A percentile compares a stretch with the other conserved stretches of the same genome.
These are phyloP conservation scores for Trichoderma guizhouense DNA, from an alignment of 2,329 filamentous ascomycete genomes.

Conservation along the genomic window DNA sequence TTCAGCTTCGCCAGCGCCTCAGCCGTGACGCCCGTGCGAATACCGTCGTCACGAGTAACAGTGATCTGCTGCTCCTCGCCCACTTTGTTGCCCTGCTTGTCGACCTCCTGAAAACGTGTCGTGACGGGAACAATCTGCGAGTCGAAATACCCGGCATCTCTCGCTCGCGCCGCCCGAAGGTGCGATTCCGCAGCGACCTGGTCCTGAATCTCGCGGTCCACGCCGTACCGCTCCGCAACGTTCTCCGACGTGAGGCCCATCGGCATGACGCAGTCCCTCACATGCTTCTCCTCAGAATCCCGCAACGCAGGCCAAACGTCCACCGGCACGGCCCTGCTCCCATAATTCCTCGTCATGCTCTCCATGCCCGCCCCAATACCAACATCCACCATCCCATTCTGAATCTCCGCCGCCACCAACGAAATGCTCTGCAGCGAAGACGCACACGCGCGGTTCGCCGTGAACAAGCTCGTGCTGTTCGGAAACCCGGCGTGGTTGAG, in stretches of 20 bases:
- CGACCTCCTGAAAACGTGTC: conserved; percentile 62
- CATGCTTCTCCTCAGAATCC: conserved; percentile 62
- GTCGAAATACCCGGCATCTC: conserved; percentile 67
- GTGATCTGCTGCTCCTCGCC: conserved; percentile 60
- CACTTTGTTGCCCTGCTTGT: conserved; percentile 57
- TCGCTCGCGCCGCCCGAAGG: conserved; percentile 66
- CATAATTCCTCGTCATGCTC: conserved; percentile 94
- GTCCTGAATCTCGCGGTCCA: conserved; percentile 75
- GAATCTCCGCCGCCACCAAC: conserved; percentile 69
- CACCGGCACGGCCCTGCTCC: conserved; percentile 75
- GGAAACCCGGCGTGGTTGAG: conserved; percentile 79
- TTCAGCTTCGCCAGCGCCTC: conserved; percentile 77
- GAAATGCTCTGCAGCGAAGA: conserved; percentile 76
- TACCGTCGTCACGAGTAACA: conserved; percentile 77
- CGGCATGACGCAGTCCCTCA: conserved; percentile 84
- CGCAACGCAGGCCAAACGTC: conserved; percentile 73
- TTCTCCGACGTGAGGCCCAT: conserved; percentile 93
- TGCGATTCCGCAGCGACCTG: conserved; percentile 76
- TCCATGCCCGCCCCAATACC: conserved; percentile 91
- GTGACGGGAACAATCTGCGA: conserved; percentile 76
- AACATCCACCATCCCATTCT: conserved; percentile 65
- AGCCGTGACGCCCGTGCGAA: conserved; percentile 62
- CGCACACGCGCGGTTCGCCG: conserved; percentile 83
- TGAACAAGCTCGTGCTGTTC: conserved; percentile 71
- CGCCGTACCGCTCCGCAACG: conserved; percentile 72